Conservation (phyloP, 2,329 filamentous ascomycete genomes). For the Clarireedia hainanense region DNA sequence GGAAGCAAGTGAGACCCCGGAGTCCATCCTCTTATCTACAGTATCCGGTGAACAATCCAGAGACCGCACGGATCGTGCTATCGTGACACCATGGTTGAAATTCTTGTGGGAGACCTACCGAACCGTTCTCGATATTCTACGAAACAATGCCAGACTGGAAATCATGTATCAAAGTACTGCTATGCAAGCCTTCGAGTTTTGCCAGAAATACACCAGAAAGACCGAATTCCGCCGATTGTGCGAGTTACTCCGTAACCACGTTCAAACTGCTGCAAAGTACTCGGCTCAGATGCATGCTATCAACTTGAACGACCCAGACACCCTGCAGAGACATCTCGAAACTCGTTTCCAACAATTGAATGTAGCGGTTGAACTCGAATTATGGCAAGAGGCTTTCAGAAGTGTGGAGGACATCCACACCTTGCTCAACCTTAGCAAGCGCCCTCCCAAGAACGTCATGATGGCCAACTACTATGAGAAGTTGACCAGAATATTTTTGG, state of each 20-base stretch:
- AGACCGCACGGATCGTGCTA: conserved; percentile 94
- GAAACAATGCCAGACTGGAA: conserved; percentile 97
- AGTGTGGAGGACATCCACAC: conserved; percentile 99
- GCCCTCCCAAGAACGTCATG: conserved; percentile 97
- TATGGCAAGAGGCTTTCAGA: conserved; percentile 99
- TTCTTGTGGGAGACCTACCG: conserved; percentile 99
- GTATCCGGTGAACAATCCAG: conserved; percentile 97
- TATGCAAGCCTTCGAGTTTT: conserved; percentile 98
- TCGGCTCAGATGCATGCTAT: conserved; percentile 99
- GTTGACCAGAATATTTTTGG: conserved; percentile 94
- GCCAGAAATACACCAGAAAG: conserved; percentile 95
- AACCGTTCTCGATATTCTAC: conserved; percentile 94
- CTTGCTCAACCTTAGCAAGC: conserved; percentile 93
- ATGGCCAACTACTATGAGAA: conserved; percentile 99
- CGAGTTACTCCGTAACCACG: conserved; percentile 95
- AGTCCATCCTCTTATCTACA: conserved; percentile 94
- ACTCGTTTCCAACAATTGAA: conserved; percentile 98
- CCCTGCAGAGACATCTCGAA: conserved; percentile 91
- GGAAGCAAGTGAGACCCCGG: conserved; percentile 93
- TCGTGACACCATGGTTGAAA: conserved; percentile 98
- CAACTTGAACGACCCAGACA: conserved; percentile 96
- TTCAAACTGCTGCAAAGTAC: conserved; percentile 98
- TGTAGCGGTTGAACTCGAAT: conserved; percentile 91
- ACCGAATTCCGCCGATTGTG: conserved; percentile 98
- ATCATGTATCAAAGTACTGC: conserved; percentile 98